Conservation (phyloP, 305 asterid species). For the Plantago coronopus region DNA sequence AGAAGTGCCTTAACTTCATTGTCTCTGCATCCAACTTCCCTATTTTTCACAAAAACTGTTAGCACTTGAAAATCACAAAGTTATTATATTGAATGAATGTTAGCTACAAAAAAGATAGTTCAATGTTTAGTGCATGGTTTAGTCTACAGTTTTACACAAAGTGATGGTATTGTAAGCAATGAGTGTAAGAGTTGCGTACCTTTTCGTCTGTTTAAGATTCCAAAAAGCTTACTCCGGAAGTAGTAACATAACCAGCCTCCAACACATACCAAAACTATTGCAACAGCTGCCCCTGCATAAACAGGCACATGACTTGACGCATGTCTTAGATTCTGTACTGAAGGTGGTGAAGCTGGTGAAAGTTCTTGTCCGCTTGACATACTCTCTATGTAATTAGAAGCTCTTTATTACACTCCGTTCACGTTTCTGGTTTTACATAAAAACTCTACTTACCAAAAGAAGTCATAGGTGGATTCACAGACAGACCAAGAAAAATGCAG, state of each 20-base stretch:
- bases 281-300: slow-evolving; percentile 38
- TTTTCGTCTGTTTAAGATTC: slow-evolving; percentile 33
- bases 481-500: background rate
- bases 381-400: background rate
- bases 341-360: slow-evolving; percentile 30
- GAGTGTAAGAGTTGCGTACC: slow-evolving; percentile 30
- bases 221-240: slow-evolving; percentile 44
- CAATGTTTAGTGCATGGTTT: too few species aligned
- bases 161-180: background rate
- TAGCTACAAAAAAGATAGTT: too few species aligned
- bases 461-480: background rate
- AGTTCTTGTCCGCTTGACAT: slow-evolving; percentile 28
- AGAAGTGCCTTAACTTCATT: slow-evolving; percentile 39
- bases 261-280: slow-evolving; percentile 24
- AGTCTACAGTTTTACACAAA: too few species aligned
- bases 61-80: background rate
- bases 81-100: background rate
- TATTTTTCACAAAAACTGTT: slow-evolving; percentile 20
- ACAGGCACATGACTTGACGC: slow-evolving; percentile 23
- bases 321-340: slow-evolving; percentile 16
- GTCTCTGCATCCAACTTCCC: slow-evolving; percentile 44
- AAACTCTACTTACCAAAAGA: background rate
- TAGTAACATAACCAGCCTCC: slow-evolving; percentile 42
- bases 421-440: slow-evolving; percentile 18
- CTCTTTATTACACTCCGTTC: slow-evolving; percentile 3